Base-by-base conservation (phyloP, 2,329 filamentous ascomycete genomes). In the Grosmannia penicillata region DNA sequence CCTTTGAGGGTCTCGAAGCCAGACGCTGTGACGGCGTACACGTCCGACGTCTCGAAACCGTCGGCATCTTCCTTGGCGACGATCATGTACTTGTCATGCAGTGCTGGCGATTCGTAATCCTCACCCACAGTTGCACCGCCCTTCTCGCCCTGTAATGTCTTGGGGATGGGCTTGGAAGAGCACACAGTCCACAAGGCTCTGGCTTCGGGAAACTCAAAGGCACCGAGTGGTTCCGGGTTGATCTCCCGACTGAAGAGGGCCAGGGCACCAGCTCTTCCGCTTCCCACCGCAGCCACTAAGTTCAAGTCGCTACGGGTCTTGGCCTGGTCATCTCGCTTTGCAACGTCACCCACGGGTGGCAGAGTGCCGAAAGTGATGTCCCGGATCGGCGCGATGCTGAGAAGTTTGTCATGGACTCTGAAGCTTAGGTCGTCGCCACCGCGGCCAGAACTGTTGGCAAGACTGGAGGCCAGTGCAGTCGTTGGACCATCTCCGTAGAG, bases 51-150 rank as follows among this genome's bases (percentile, higher is more conserved):
- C 56, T 89, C 83, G 41, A 75, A 78, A 1, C 76, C 79, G 41
- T 78, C 73, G 17, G 73, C 58, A 34, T 75, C 70, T 8, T 74
- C 66, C 57, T 85, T 85, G 34, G 82, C 82, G 19, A 89, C 75
- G 47, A 95, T 83, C 65, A 94, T 75, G 51, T 83, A 89, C 53
- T 76, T 77, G 54, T 89, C 80, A 48, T 79, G 78, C 46, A 79
- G 72, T 4, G 70, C 68, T 30, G 75, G 68, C 2, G 63, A 57
- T 32, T 70, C 70, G 44, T 70, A 74, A 42, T 77, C 72, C n/a
- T 58, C 62, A 3, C 61, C 61, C 3, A 70, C 60, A 3, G 68
- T 57, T 11, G 62, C 62, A 8, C 63, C 56, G 4, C 66, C 67
- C 49, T 67, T 62, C 43, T 66, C 61, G 40, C 63, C 59, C 42